Base-by-base conservation (phyloP, 305 asterid species). In the Ilex paraguariensis region DNA sequence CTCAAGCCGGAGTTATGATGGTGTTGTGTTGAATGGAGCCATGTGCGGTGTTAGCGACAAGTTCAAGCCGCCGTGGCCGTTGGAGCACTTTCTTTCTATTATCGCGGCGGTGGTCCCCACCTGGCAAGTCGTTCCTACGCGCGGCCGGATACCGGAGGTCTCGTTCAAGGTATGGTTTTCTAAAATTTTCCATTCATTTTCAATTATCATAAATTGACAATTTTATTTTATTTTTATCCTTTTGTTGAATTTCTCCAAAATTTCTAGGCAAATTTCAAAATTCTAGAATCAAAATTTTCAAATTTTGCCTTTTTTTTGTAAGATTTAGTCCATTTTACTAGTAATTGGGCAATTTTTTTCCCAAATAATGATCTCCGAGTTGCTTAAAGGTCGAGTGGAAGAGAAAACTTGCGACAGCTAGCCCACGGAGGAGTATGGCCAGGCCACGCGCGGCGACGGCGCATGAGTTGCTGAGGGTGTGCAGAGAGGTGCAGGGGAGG, bases 381-480 rank as follows among this genome's bases (percentile, higher is more conserved):
- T 21, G 28, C 0, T 21, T 21, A 16, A 59, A 91, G 98, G 95
- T 81, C 67, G 96, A 87, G 36, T 88, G 98, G 96, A 91, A 91
- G 86, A 81, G 83, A 59, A 83, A 86, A 59, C 68, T 91, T 57
- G 98, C 95, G 13, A 4, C 77, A 4, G 90, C 96, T 11, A 88
- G 98, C 77, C 98, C 98, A 0, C 73, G 78, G 73, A 77, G 98
- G 78, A 85, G 90, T 2, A 0, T 63, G 65, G 60, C 61, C 54
- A 77, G 79, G 80, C 98, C 98, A 57, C 93, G 98, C 15, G 87
- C 95, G 0, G 96, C 96, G 64, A 91, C 98, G 0, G 98, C 98
- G 0, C 87, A 77, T 58, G 98, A 91, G 69, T 53, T 92, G 69
- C 64, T 89, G 75, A 70, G 97, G 42, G 79, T 92, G 15, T 72